phyloP scores from a whole-genome alignment of 139 green algal species.

The Tetradesmus lagerheimii region DNA sequence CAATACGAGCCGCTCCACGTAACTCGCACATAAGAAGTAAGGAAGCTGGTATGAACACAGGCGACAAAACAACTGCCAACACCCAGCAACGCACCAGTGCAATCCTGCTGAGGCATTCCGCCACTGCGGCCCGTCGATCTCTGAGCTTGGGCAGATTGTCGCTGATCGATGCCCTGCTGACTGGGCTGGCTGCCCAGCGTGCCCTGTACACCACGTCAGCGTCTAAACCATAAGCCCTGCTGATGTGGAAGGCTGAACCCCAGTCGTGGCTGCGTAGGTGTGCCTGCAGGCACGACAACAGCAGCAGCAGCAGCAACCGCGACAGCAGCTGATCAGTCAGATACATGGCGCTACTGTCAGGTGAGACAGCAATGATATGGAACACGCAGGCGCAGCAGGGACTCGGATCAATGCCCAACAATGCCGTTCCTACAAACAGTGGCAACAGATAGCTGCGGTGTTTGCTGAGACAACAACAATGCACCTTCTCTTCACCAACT shows the following conservation, averaged over 20 bases:
- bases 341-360: no score
- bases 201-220: conserved; percentile 49
- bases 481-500: background rate
- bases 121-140: conserved; percentile 47
- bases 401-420: no score
- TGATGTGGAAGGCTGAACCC: conserved; percentile 46
- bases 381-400: no score
- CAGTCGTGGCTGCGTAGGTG: conserved; percentile 45
- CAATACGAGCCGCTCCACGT: no score
- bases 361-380: no score
- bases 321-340: conserved; percentile 41
- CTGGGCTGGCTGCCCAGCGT: conserved; percentile 41
- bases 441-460: background rate
- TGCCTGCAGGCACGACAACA: conserved; percentile 5
- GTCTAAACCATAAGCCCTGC: conserved; percentile 30
- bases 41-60: no score
- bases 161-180: conserved; percentile 10
- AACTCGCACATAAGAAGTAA: no score
- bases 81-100: conserved; percentile 9
- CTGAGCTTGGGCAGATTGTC: conserved; percentile 39
- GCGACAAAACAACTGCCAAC: no score
- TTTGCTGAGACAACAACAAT: background rate
- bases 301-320: background rate
- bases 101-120: conserved; percentile 44
- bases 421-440: no score